Base-by-base conservation (phyloP, 2,329 filamentous ascomycete species). In the Trichoderma endophyticum region DNA sequence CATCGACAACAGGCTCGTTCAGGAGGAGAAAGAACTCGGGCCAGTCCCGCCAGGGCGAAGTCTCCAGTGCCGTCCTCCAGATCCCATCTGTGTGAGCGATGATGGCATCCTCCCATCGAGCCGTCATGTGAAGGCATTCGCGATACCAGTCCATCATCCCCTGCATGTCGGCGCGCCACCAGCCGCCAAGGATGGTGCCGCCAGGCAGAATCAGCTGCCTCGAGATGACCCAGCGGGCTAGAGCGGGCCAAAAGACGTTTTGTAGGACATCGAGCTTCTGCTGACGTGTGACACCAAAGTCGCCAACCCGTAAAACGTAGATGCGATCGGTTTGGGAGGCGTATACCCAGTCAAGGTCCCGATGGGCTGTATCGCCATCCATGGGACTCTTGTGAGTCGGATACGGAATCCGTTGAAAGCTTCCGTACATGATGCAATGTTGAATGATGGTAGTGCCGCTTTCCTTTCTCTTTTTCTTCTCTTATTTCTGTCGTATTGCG, bases 111-210 rank as follows among this genome's bases (percentile, higher is more conserved):
- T 75, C 61, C 26, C 68, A 72, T 28, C 71, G 73, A 9, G 73
- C 59, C 15, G 59, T 75, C 72, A 77, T 67, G 39, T 73, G 64
- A 62, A 77, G 64, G 66, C 75, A 77, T 51, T 76, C 73, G 69
- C 78, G 78, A 73, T 78, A 80, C 78, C 76, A 80, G 71, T 72
- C 66, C 54, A 80, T 73, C 76, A 78, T 78, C 54, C 76, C 76
- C 21, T 73, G 73, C 72, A 78, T 76, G 72, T 77, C 75, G 54
- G 73, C 72, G 51, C 75, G 74, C 67, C 70, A 74, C 77, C 76
- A 78, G 61, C 75, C 75, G 67, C 75, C 75, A n/a, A 75, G 68
- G 36, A 76, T 69, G 21, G 72, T 73, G 66, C 74, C 75, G 60
- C 74, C 73, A 36, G 74, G 73, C 21, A 75, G 71, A 21, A 77